Conservation (phyloP, 148 eudicot species). For the Camellia granthamiana region DNA sequence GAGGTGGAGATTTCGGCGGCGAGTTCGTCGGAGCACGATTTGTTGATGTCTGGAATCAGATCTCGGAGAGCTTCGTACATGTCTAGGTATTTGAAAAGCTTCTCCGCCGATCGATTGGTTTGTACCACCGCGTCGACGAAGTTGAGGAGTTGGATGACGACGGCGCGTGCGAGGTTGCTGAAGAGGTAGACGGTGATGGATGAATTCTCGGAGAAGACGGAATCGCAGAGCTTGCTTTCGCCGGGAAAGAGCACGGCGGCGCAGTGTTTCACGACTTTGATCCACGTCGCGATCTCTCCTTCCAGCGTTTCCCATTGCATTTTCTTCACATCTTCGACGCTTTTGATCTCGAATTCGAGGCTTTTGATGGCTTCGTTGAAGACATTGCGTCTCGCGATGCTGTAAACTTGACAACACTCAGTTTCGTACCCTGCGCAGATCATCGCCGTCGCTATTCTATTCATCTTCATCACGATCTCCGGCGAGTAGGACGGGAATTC, state of each 20-base stretch:
- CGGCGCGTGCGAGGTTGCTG: constrained; percentile 43
- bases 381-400: constrained; percentile 38
- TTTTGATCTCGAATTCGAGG: constrained; percentile 48
- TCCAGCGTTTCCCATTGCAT: constrained; percentile 69
- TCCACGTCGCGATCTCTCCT: constrained; percentile 60
- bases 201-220: constrained; percentile 35
- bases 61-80: constrained; percentile 58
- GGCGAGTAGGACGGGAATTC: constrained; percentile 37
- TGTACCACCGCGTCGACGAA: constrained; percentile 65
- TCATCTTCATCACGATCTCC: constrained; percentile 32
- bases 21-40: constrained; percentile 30
- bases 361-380: constrained; percentile 40
- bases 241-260: constrained; percentile 39
- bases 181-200: constrained; percentile 20
- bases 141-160: constrained; percentile 53
- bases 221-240: constrained; percentile 40
- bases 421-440: constrained; percentile 48
- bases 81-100: constrained; percentile 76
- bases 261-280: constrained; percentile 45
- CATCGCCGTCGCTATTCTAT: constrained; percentile 47
- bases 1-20: constrained; percentile 42
- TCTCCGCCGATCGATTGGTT: constrained; percentile 63
- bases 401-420: constrained; percentile 55
- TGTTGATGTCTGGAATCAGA: constrained; percentile 26
- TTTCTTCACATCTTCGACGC: constrained; percentile 58